These are phyloP conservation scores for Rauvolfia tetraphylla DNA, from an alignment of 257 asterid genomes.

Conservation along the genomic window DNA sequence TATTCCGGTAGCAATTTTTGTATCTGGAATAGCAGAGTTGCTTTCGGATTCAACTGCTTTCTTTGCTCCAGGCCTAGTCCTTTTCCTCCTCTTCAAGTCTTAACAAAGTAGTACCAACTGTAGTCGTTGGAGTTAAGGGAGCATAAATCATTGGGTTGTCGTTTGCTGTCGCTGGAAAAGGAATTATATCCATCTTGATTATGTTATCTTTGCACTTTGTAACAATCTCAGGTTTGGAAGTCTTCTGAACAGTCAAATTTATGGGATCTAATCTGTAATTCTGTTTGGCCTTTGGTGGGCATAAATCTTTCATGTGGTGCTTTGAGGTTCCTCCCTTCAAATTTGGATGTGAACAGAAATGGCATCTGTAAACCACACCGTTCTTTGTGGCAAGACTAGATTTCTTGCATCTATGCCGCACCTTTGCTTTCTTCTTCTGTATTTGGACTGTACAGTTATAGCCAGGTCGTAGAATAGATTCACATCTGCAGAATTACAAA, in stretches of 20 bases:
- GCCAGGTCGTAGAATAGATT: conserved; percentile 68
- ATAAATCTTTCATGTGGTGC: conserved; percentile 51
- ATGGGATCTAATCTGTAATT: conserved; percentile 20
- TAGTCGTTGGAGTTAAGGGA: conserved; percentile 45
- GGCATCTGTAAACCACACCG: conserved; percentile 58
- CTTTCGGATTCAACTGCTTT: conserved; percentile 32
- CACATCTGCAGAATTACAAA: conserved; percentile 48
- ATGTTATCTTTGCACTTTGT: conserved; percentile 1
- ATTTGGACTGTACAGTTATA: conserved; percentile 54
- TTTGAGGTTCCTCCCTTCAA: conserved; percentile 64
- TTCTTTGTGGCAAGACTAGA: conserved; percentile 34
- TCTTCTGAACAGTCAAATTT: conserved; percentile 13
- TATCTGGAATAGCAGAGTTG: conserved; percentile 22
- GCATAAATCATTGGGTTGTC: conserved; percentile 23
- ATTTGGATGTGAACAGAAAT: conserved; percentile 61
- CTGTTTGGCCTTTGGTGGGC: conserved; percentile 41
- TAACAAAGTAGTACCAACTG: conserved; percentile 33
- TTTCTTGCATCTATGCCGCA: conserved; percentile 34
- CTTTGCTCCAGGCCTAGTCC: conserved; percentile 44
- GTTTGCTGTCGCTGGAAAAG: conserved; percentile 25
- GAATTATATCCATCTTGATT: conserved; percentile 13
- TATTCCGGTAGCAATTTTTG: conserved; percentile 21
- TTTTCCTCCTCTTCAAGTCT: conserved; percentile 52
- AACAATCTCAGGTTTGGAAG: conserved; percentile 13
- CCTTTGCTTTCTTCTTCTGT: conserved; percentile 44